Evolutionary conservation across 2,329 filamentous ascomycete species (phyloP), one percentile per base, ranked within the genome.

Genomic region (Achaetomium macrosporum): DNA sequence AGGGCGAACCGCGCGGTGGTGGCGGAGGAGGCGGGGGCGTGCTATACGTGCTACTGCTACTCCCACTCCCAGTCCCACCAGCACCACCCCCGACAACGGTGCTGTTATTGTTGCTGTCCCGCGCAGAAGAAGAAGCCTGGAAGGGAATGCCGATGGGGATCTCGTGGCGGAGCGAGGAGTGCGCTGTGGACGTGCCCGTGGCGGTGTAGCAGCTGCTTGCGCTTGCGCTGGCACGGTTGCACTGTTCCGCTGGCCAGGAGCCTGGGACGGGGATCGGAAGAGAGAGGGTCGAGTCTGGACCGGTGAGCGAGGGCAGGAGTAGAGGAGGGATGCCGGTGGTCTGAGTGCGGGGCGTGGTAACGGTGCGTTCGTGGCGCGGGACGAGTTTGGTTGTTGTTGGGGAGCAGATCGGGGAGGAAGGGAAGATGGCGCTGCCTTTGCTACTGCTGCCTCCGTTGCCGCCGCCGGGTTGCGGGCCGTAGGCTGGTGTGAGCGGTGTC

Each of bases 341-440:
- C 5, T 60, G 46, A n/a, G 35, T 10, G 10, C 12, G 29, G 11
- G 51, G 55, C 2, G 58, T 56, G 0, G 50, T 25, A 11, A 36
- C 37, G 20, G 35, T 57, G 19, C 50, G 53, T 42, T 66, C 65
- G 37, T 57, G 56, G n/a, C 66, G 64, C 11, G 70, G 68, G 3
- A 68, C 59, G 12, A 70, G 58, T 36, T 67, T 73, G 59, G 59
- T 70, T 5, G 65, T 66, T 1, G 67, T 69, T 0, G 71, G 68
- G 0, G 68, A 60, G 57, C 66, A 69, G 20, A 72, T 65, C 1
- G 73, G 70, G 5, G 71, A 71, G 5, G 68, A 56, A 0, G 71
- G 69, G 40, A 73, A 73, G 15, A 50, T 45, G 37, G 45, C 41
- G 42, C 49, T 37, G 13, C 51, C 25, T 25, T 25, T 25, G 25